A percentile compares a stretch with the other conserved stretches of the same genome.
phyloP scores from a whole-genome alignment of 768 basidiomycete species.

The Panus rudis region DNA sequence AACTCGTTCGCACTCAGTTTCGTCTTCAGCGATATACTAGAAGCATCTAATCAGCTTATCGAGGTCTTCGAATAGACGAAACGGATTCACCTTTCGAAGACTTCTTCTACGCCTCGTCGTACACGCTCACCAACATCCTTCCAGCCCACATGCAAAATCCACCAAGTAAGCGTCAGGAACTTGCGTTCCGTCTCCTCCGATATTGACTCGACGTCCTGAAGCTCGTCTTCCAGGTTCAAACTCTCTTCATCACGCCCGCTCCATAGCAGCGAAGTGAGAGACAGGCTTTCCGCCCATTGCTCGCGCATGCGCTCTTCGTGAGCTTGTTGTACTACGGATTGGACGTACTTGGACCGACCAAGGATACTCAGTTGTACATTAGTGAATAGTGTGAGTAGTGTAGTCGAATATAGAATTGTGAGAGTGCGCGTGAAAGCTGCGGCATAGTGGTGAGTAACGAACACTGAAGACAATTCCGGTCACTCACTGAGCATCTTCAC shows the following conservation, averaged over 20 bases:
- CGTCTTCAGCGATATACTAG: conserved; percentile 77
- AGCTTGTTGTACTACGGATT: conserved; percentile 55
- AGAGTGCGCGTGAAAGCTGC: conserved; percentile 83
- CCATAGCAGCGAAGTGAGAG: conserved; percentile 31
- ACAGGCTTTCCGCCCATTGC: conserved; percentile 33
- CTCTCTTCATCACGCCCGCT: conserved; percentile 12
- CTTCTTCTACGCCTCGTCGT: conserved; percentile 67
- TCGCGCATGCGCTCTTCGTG: conserved; percentile 50
- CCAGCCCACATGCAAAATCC: conserved; percentile 91
- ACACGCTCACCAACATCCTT: conserved; percentile 74
- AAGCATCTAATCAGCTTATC: conserved; percentile 1
- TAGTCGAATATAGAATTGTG: conserved; percentile 79
- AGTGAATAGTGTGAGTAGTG: conserved; percentile 81
- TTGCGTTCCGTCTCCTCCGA: conserved; percentile 67
- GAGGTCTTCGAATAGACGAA: neutral
- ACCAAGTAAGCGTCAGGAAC: conserved; percentile 87
- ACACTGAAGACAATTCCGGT: conserved; percentile 3
- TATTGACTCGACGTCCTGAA: conserved; percentile 30
- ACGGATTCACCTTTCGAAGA: conserved; percentile 67
- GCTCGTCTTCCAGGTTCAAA: conserved; percentile 19
- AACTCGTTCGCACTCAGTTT: conserved; percentile 68
- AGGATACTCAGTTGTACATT: conserved; percentile 81
- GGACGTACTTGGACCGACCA: conserved; percentile 74
- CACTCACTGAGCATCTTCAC: conserved; percentile 77
- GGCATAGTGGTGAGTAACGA: neutral